Evolutionary conservation across 371 early-diverging fungal genomes (phyloP).

Genomic region (Enteropsectra breve): DNA sequence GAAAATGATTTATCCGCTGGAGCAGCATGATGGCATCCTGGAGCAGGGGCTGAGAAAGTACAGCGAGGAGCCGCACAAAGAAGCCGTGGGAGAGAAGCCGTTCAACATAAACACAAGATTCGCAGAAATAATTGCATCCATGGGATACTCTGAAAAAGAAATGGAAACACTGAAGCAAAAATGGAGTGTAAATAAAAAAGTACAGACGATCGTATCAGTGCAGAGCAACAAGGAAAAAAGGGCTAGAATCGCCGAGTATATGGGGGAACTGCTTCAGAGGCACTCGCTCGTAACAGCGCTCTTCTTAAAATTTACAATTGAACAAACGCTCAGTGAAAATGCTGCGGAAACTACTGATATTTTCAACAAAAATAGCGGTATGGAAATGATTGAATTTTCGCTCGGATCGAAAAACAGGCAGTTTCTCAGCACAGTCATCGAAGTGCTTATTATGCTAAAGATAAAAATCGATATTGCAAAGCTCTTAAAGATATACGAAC

Average conservation of each 20-base stretch:
- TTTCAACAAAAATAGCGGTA: constrained; percentile 12
- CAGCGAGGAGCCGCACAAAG: no score
- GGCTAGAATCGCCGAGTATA: constrained; percentile 25
- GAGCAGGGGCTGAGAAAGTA: no score
- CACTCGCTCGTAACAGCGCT: constrained; percentile 24
- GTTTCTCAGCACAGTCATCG: constrained; percentile 11
- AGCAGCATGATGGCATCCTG: no score
- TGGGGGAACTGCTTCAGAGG: constrained; percentile 12
- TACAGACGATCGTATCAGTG: constrained; percentile 27
- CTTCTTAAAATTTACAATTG: constrained; percentile 14
- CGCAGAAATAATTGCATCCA: constrained; percentile 16
- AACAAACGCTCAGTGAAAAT: constrained; percentile 1
- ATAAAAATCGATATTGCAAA: no score
- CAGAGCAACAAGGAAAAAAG: constrained; percentile 30
- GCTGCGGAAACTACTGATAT: no score
- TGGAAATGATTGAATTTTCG: constrained; percentile 18
- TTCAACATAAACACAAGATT: constrained; percentile 23
- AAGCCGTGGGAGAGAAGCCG: no score
- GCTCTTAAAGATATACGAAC: neutral
- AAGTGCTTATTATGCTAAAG: constrained; percentile 16
- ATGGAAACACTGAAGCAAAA: constrained; percentile 18
- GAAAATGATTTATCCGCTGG: no score
- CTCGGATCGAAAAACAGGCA: constrained; percentile 15
- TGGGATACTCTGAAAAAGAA: constrained; percentile 26
- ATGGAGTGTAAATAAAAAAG: constrained; percentile 30